Base-by-base conservation (phyloP, 202 grass and related monocot species). In the Digitaria exilis region DNA sequence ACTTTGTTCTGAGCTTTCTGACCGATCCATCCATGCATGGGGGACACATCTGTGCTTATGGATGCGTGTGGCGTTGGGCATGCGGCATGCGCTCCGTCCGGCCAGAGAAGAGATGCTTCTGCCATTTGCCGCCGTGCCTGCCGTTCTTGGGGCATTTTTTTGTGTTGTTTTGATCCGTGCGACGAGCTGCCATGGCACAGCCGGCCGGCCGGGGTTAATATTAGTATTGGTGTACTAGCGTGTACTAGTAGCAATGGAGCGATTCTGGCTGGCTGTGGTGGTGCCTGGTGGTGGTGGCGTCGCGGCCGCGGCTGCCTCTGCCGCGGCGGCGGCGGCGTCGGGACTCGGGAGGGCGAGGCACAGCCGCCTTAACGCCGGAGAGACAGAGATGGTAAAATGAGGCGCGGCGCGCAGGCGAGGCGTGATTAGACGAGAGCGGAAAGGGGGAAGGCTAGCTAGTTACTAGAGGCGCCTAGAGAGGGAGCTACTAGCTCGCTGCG, bases 41-140 rank as follows among this genome's bases (percentile, higher is more conserved):
- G 78, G 28, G 65, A 81, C 78, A 81, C 51, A 70, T 81, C 79
- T 81, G 78, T n/a, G n/a, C n/a, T n/a, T n/a, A 80, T 70, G 24
- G 78, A 70, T 80, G n/a, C 79, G 79, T 81, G 78, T 70, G 49
- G 49, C 19, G 62, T 51, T 72, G 26, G 69, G 45, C 17, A 51
- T 59, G 54, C 52, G 37, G 37, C 37, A n/a, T n/a, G n/a, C n/a
- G n/a, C 37, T 39, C 37, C 37, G n/a, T n/a, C n/a, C n/a, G n/a
- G n/a, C 15, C 31, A 48, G 75, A n/a, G n/a, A n/a, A n/a, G n/a
- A 80, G 78, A 68, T 52, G 64, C 64, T 51, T 42, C 75, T 3
- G 4, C 34, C n/a, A n/a, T n/a, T n/a, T n/a, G n/a, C n/a, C n/a
- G n/a, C n/a, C n/a, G n/a, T n/a, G n/a, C n/a, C n/a, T n/a, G n/a